These are phyloP conservation scores for Yamadazyma kanchanaburiensis DNA, from an alignment of 1,139 yeast genomes.

Conservation along the genomic window DNA sequence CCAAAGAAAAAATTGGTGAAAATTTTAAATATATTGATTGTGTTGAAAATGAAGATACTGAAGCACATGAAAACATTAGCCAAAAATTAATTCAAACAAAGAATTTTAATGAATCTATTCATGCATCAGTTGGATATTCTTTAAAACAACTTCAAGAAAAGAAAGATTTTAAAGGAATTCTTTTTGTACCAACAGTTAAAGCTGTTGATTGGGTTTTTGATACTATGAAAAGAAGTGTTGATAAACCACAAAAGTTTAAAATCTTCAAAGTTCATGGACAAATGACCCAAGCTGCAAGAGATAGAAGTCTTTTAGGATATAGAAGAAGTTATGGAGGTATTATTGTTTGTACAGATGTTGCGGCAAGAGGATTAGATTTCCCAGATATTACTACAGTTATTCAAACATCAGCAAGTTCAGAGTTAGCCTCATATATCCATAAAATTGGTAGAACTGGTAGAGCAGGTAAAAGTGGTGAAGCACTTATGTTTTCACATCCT, in stretches of 20 bases:
- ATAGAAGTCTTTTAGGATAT: conserved; percentile 53
- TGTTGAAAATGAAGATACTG: conserved; percentile 70
- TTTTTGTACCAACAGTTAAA: conserved; percentile 77
- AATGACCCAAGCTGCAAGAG: conserved; percentile 63
- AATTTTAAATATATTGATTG: conserved; percentile 71
- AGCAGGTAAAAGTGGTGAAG: conserved; percentile 78
- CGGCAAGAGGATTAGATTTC: conserved; percentile 96
- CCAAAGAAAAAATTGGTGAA: conserved; percentile 61
- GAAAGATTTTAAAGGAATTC: conserved; percentile 64
- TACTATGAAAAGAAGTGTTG: conserved; percentile 15
- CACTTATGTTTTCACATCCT: conserved; percentile 48
- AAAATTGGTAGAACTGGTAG: conserved; percentile 97
- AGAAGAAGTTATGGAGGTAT: conserved; percentile 50
- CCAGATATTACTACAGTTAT: conserved; percentile 79
- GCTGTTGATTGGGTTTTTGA: conserved; percentile 49
- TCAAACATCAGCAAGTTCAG: conserved; percentile 74
- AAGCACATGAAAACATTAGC: conserved; percentile 74
- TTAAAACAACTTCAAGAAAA: conserved; percentile 17
- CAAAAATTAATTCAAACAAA: conserved; percentile 59
- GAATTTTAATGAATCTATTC: conserved; percentile 46
- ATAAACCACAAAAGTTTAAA: conserved; percentile 8
- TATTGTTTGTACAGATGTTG: conserved; percentile 85
- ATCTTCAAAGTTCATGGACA: conserved; percentile 59
- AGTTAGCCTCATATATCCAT: conserved; percentile 78
- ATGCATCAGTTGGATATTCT: conserved; percentile 50